Percentiles rank a stretch among this genome's conserved stretches.
phyloP scores from a whole-genome alignment of 176 grass and related monocot species.

The Paspalum vaginatum region DNA sequence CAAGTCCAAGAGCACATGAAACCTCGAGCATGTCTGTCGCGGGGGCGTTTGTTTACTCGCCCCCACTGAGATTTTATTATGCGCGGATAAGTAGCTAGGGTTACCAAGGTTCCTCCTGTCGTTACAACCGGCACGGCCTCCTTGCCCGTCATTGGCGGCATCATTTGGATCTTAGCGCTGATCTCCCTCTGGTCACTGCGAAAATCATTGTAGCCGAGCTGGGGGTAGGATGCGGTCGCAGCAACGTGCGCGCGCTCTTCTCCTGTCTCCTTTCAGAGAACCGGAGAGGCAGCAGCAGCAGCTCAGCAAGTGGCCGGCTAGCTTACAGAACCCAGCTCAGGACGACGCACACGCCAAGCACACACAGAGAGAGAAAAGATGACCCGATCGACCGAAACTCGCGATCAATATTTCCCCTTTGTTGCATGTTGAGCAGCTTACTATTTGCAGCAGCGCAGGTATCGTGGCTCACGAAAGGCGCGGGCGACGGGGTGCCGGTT shows the following conservation, averaged over 20 bases:
- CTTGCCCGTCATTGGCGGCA: conserved; percentile 34
- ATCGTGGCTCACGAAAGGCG: background rate
- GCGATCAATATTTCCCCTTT: too few species aligned
- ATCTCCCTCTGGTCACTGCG: background rate
- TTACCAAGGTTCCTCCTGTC: conserved; percentile 38
- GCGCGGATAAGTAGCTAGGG: conserved; percentile 28
- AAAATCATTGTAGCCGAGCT: conserved; percentile 31
- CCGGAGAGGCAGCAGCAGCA: conserved; percentile 11
- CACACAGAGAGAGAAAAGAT: background rate
- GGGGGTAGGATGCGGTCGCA: background rate
- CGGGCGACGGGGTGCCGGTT: background rate
- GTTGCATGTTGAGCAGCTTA: too few species aligned
- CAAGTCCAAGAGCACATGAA: conserved; percentile 54
- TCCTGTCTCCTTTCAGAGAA: background rate
- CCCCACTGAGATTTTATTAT: conserved; percentile 37
- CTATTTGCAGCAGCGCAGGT: background rate
- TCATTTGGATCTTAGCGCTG: conserved; percentile 29
- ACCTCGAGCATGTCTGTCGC: conserved; percentile 69
- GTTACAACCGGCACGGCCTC: conserved; percentile 35
- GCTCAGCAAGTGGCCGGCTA: background rate
- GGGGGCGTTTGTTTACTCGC: conserved; percentile 36
- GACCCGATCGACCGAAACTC: background rate
- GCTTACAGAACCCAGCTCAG: background rate
- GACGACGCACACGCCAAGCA: background rate
- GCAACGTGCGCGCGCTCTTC: background rate